Evolutionary conservation across 176 grass and related monocot species (phyloP).

Genomic region (Zoysia pacifica): DNA sequence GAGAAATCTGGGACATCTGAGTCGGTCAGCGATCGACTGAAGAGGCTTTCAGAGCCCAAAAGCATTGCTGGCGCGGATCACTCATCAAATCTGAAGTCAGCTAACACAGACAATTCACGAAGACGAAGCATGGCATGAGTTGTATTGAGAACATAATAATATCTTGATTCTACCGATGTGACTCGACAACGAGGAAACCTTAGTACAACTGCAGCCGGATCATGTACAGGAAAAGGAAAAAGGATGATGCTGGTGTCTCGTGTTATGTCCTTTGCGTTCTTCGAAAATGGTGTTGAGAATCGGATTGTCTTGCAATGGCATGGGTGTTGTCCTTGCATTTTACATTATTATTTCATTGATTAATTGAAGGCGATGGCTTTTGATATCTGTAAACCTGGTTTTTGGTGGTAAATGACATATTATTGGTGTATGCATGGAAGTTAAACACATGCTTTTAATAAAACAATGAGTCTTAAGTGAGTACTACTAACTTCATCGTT

Average conservation of each 20-base stretch:
- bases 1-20: slow-evolving; percentile 57
- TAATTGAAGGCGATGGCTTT: slow-evolving; percentile 36
- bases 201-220: background rate
- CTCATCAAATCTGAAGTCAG: slow-evolving; percentile 32
- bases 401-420: slow-evolving; percentile 11
- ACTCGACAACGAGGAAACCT: slow-evolving; percentile 46
- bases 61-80: slow-evolving; percentile 31
- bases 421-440: slow-evolving; percentile 6
- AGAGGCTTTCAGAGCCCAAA: slow-evolving; percentile 73
- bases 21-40: slow-evolving; percentile 36
- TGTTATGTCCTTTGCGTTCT: background rate
- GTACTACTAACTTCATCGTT: no score
- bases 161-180: slow-evolving; percentile 39
- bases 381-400: slow-evolving; percentile 25
- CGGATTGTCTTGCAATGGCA: background rate
- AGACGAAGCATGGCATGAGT: slow-evolving; percentile 49
- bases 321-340: slow-evolving; percentile 19
- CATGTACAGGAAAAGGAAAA: slow-evolving; percentile 35
- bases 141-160: slow-evolving; percentile 30
- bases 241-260: background rate
- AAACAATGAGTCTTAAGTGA: no score
- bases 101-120: slow-evolving; percentile 33
- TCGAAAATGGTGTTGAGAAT: slow-evolving; percentile 3
- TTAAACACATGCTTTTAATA: no score
- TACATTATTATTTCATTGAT: slow-evolving; percentile 48